These are phyloP conservation scores for Termitomyces sp. DNA, from an alignment of 768 basidiomycete genomes.

Conservation along the genomic window DNA sequence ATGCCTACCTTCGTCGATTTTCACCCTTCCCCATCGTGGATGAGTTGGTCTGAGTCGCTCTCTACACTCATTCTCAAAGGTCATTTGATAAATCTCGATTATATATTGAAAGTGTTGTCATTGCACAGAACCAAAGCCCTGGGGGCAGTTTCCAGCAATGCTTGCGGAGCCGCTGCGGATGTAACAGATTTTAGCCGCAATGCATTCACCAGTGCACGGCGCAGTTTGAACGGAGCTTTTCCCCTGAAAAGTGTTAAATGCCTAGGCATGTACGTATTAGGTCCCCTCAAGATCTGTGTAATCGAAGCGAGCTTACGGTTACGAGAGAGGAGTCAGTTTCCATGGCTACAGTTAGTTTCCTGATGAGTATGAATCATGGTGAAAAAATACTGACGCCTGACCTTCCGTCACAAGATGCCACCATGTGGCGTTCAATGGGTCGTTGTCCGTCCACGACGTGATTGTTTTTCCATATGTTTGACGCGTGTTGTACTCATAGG, in stretches of 20 bases:
- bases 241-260: conserved; percentile 67
- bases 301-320: conserved; percentile 33
- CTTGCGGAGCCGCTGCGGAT: conserved; percentile 69
- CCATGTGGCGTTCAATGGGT: conserved; percentile 78
- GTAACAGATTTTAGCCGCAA: conserved; percentile 68
- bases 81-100: too few relatives aligned
- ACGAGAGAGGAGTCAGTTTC: conserved; percentile 49
- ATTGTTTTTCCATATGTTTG: conserved; percentile 57
- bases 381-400: conserved; percentile 14
- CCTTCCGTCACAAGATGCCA: conserved; percentile 79
- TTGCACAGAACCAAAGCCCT: conserved; percentile 57
- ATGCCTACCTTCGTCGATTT: too few relatives aligned
- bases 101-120: neutral
- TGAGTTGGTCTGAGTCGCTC: too few relatives aligned
- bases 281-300: neutral
- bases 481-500: conserved; percentile 67
- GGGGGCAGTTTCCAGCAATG: conserved; percentile 54
- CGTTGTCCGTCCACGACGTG: conserved; percentile 50
- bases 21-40: too few relatives aligned
- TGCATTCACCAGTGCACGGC: conserved; percentile 56
- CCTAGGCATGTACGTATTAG: conserved; percentile 28
- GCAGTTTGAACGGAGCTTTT: conserved; percentile 53
- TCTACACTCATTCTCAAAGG: neutral
- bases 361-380: neutral
- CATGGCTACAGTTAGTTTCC: conserved; percentile 45